These are phyloP conservation scores for Gomphus bonarii DNA, from an alignment of 1,284 basidiomycete genomes.

Conservation along the genomic window DNA sequence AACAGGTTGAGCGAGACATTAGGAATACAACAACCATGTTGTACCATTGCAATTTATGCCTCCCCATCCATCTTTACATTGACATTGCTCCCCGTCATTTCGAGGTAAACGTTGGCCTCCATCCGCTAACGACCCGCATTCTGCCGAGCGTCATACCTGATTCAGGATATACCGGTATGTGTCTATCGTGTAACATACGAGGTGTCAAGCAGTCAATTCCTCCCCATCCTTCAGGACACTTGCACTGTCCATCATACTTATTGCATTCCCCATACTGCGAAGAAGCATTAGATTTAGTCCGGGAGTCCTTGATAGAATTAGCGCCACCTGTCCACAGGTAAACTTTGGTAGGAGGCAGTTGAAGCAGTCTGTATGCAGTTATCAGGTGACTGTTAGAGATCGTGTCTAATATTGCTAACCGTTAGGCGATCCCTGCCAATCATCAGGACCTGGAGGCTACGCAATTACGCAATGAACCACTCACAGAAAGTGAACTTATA, in stretches of 20 bases:
- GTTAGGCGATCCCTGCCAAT: not conserved
- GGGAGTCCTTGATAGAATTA: not conserved
- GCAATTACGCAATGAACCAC: not conserved
- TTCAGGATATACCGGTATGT: not conserved
- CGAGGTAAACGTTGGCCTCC: conserved; percentile 78
- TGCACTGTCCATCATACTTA: conserved; percentile 81
- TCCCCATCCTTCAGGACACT: conserved; percentile 85
- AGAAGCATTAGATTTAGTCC: not conserved
- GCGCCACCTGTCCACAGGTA: conserved; percentile 56
- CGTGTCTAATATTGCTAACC: not conserved
- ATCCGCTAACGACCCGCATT: conserved; percentile 87
- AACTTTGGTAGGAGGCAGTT: conserved; percentile 80
- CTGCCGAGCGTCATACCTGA: conserved; percentile 25
- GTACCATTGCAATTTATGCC: conserved; percentile 96
- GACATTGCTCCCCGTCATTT: conserved; percentile 65
- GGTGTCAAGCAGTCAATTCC: conserved; percentile 84
- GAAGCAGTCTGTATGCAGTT: conserved; percentile 42
- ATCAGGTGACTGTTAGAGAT: not conserved
- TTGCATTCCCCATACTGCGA: conserved; percentile 71
- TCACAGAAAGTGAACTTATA: not conserved
- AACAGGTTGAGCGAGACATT: conserved; percentile 18
- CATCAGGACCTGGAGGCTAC: not conserved
- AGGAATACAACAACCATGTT: conserved; percentile 12
- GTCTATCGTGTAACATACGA: conserved; percentile 36
- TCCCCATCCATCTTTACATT: conserved; percentile 90